phyloP scores from a whole-genome alignment of 306 rosid genomes.

The Cajanus cajan region DNA sequence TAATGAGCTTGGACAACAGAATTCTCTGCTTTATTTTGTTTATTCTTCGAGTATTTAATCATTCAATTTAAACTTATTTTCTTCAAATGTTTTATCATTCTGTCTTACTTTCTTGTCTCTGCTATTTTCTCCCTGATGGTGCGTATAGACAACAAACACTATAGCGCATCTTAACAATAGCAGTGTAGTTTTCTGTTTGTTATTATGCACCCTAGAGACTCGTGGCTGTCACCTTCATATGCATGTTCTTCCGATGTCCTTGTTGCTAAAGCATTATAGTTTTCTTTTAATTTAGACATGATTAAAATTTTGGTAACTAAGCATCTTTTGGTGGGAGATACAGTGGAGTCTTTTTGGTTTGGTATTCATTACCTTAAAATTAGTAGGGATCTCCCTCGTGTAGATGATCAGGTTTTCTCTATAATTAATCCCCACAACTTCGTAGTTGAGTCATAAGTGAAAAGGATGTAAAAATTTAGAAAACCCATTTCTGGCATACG shows the following conservation, averaged over 20 bases:
- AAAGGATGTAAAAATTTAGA: not conserved
- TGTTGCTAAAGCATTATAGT: not conserved
- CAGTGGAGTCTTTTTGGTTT: not conserved
- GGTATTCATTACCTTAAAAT: not conserved
- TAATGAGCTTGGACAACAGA: not conserved
- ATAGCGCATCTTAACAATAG: not conserved
- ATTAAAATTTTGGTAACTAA: not conserved
- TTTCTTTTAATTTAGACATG: not conserved
- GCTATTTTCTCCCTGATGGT: not conserved
- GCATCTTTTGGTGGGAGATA: not conserved
- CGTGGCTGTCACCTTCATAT: not conserved
- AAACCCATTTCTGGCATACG: not conserved
- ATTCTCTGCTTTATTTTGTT: not conserved
- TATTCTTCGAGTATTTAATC: not conserved
- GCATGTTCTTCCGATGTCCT: not conserved
- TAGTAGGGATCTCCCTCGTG: not conserved
- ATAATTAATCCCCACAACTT: not conserved
- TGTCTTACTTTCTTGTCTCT: not conserved
- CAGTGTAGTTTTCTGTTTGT: not conserved
- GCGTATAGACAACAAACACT: not conserved
- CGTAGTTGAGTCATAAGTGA: not conserved
- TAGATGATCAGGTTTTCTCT: not conserved
- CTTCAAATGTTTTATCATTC: not conserved
- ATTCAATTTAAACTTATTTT: not conserved
- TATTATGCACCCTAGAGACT: not conserved